Base-by-base conservation (phyloP, 306 rosid species). In the Casuarina equisetifolia region DNA sequence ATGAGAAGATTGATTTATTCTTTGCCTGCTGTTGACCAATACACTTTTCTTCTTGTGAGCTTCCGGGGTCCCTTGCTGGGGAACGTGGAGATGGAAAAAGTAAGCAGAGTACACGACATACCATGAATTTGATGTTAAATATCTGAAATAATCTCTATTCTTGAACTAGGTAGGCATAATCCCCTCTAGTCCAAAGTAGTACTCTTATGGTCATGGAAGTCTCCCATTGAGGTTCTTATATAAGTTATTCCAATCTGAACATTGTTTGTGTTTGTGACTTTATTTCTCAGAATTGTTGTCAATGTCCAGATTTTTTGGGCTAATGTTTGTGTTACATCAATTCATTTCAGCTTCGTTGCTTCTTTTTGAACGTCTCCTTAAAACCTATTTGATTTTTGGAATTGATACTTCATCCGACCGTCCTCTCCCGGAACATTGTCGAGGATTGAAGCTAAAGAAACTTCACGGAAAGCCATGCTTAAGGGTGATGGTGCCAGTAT, bases 31-130 rank as follows among this genome's bases (percentile, higher is more conserved):
- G 36, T 15, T 32, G 78, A 51, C 43, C 19, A 20, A 11, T 72
- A 73, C 38, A 73, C 25, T 52, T 52, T 15, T 10, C 50, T 13
- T 53, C 3, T 58, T 58, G 64, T 58, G 25, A 25, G 16, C 16
- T 58, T 58, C 13, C 3, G 64, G 39, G 64, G 73, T 46, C 71
- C 71, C 7, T 54, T 69, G 64, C 59, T 67, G 69, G 57, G 78
- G 32, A 19, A 54, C 25, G n/a, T 38, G 45, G 4, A 19, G 3
- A 50, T 44, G 13, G 5, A 43, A 16, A 54, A n/a, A 25, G 32
- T 73, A 35, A 66, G 50, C 42, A 50, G 20, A 66, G 11, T 39
- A 66, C 32, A 66, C 9, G 17, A 66, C 5, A 7, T 11, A 40
- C 64, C 2, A 20, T 13, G 20, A 57, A 36, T 13, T n/a, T 64